Percentiles rank a stretch among this genome's conserved stretches.
Conservation (phyloP, 1,284 basidiomycete species). For the Leccinum insolens region DNA sequence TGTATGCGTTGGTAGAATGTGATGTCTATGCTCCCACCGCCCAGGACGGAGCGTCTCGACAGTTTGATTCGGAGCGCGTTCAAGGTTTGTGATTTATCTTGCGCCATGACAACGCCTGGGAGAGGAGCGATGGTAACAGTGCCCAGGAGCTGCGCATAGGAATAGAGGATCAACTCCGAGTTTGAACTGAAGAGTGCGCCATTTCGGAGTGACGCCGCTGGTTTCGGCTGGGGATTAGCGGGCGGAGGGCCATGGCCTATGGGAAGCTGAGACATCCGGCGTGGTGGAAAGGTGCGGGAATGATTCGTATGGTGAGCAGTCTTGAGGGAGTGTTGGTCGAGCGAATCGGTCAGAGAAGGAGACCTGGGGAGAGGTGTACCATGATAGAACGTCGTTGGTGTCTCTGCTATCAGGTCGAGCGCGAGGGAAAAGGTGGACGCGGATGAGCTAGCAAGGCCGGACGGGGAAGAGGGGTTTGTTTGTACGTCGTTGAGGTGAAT, state of each 20-base stretch:
- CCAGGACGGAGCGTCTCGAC: constrained; percentile 53
- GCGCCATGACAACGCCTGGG: constrained; percentile 33
- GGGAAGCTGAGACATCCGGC: constrained; percentile 41
- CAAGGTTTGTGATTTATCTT: constrained; percentile 46
- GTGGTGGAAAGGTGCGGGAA: constrained; percentile 25
- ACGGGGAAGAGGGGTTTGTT: constrained; percentile 29
- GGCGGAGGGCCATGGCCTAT: constrained; percentile 49
- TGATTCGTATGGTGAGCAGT: constrained; percentile 22
- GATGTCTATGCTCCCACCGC: constrained; percentile 81
- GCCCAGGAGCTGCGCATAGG: constrained; percentile 85
- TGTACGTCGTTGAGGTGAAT: constrained; percentile 40
- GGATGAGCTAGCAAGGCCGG: constrained; percentile 47
- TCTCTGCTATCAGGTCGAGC: constrained; percentile 71
- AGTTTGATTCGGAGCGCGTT: constrained; percentile 52
- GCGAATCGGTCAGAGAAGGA: constrained; percentile 25
- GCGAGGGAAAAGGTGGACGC: constrained; percentile 64
- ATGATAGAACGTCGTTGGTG: constrained; percentile 42
- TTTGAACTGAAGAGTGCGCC: constrained; percentile 47
- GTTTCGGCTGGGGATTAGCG: constrained; percentile 18
- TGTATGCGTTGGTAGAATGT: constrained; percentile 41
- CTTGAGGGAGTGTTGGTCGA: constrained; percentile 19
- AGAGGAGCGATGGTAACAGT: constrained; percentile 49
- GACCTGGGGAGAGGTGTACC: constrained; percentile 39
- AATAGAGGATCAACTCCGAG: constrained; percentile 80
- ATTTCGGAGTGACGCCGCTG: constrained; percentile 33